A percentile compares a stretch with the other conserved stretches of the same genome.
These are phyloP conservation scores for Tetrahymena elliotti DNA, from an alignment of 73 alveolate genomes.

Conservation along the genomic window DNA sequence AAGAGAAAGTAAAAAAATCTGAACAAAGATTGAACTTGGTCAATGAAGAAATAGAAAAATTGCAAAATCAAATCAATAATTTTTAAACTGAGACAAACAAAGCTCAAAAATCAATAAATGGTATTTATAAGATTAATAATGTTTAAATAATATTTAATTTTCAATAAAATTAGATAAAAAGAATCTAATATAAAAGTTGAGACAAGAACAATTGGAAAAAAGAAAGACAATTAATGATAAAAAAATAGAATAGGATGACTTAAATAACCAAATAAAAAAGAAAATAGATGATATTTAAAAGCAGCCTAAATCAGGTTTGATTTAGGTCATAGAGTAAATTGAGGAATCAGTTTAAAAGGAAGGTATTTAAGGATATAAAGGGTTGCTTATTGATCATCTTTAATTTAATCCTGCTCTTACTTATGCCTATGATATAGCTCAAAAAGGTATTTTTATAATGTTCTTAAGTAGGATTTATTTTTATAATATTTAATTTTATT, in stretches of 20 bases:
- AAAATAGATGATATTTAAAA: neutral
- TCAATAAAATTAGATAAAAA: neutral
- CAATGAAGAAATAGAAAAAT: neutral
- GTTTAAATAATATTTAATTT: too few species aligned
- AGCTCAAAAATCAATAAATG: neutral
- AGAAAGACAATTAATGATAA: neutral
- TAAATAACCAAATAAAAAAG: neutral
- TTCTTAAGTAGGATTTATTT: too few species aligned
- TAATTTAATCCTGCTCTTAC: neutral
- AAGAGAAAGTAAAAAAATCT: neutral
- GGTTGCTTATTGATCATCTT: neutral
- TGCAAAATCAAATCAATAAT: neutral
- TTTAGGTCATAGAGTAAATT: neutral
- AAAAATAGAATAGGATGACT: neutral
- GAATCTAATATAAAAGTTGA: neutral
- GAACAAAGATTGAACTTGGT: neutral
- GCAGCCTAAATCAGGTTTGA: neutral
- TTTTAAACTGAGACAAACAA: neutral
- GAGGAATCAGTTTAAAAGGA: neutral
- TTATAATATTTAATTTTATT: neutral
- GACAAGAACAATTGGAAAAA: neutral
- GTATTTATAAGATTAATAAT: neutral
- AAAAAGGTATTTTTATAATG: neutral
- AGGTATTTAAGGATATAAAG: neutral
- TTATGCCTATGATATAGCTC: neutral